Evolutionary conservation across 495 filamentous ascomycete species (phyloP), one percentile per base, ranked within the genome.

Genomic region (Penicillium dipodomyicola): DNA sequence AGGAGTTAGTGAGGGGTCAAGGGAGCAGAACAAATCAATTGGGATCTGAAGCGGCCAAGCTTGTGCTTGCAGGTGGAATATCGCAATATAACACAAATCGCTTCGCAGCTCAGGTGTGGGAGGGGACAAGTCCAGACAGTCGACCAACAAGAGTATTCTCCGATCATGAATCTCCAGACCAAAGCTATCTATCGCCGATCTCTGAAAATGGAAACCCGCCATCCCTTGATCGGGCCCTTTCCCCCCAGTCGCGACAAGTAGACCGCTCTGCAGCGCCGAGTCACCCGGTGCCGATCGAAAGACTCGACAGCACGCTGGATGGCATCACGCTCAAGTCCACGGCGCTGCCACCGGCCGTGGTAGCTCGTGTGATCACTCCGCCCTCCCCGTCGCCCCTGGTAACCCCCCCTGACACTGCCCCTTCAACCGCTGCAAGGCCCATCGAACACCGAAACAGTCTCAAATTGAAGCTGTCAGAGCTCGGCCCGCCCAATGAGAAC

Each of bases 251-350:
- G 29, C 68, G 57, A 43, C 52, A 65, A 19, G 62, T 48, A 29
- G 71, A 75, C 49, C 48, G 49, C 8, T 19, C 56, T 20, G 53
- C 58, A 11, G 40, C 52, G 11, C 57, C 49, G 46, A 70, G 64
- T 49, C 55, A 73, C 17, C 67, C 76, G 4, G 73, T 79, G 40
- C 77, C 75, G 14, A 79, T 79, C 50, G 74, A 78, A 52, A 77
- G 73, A 61, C 69, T 79, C 19, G 77, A 79, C 52, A 78, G 75
- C 60, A 73, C 65, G 45, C 65, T 79, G 14, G 77, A 79, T 47
- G 77, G 77, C 9, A 79, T 79, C 52, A 77, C 70, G 2, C 70
- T 78, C 57, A 80, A 78, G 49, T 77, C 77, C 20, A 74, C 74
- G 20, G 75, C 70, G 0, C 65, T 80, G 41, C 77, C 72, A 27